Conservation (phyloP, 768 basidiomycete genomes). For the Pleurotus citrinopileatus region DNA sequence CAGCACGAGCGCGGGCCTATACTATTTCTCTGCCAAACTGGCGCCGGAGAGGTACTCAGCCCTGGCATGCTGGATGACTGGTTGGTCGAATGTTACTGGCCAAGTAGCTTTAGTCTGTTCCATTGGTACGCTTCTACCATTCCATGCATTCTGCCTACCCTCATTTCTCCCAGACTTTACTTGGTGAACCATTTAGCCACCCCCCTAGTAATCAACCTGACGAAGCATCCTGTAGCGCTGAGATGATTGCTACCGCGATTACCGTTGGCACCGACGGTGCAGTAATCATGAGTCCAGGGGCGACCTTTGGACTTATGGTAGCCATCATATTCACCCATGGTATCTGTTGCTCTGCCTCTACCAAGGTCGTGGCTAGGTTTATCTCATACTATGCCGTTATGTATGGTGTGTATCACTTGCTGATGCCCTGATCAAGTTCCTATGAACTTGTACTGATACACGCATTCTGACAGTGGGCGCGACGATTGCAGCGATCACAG, state of each 20-base stretch:
- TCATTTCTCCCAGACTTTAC: slow-evolving; percentile 4
- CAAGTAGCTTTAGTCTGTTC: slow-evolving; percentile 52
- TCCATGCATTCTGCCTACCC: background rate
- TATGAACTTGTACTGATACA: no score
- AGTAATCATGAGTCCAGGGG: slow-evolving; percentile 40
- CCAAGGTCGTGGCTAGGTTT: slow-evolving; percentile 50
- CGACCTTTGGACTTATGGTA: slow-evolving; percentile 57
- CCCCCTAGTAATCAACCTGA: background rate
- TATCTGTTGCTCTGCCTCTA: slow-evolving; percentile 57
- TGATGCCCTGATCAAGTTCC: no score
- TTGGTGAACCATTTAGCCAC: background rate
- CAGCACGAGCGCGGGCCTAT: slow-evolving; percentile 60
- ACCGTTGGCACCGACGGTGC: slow-evolving; percentile 50
- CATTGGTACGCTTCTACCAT: slow-evolving; percentile 47
- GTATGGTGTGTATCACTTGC: slow-evolving; percentile 37
- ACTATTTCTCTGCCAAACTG: slow-evolving; percentile 61
- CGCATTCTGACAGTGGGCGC: slow-evolving; percentile 41
- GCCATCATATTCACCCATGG: slow-evolving; percentile 54
- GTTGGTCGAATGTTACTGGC: slow-evolving; percentile 63
- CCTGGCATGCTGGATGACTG: slow-evolving; percentile 56
- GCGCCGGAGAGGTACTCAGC: slow-evolving; percentile 46
- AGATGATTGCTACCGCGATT: slow-evolving; percentile 64
- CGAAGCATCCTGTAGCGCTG: slow-evolving; percentile 30
- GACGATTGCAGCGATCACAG: slow-evolving; percentile 51
- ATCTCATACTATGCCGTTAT: slow-evolving; percentile 56